phyloP scores from a whole-genome alignment of 192 early-diverging fungal genomes.

The Coemansia sp. region DNA sequence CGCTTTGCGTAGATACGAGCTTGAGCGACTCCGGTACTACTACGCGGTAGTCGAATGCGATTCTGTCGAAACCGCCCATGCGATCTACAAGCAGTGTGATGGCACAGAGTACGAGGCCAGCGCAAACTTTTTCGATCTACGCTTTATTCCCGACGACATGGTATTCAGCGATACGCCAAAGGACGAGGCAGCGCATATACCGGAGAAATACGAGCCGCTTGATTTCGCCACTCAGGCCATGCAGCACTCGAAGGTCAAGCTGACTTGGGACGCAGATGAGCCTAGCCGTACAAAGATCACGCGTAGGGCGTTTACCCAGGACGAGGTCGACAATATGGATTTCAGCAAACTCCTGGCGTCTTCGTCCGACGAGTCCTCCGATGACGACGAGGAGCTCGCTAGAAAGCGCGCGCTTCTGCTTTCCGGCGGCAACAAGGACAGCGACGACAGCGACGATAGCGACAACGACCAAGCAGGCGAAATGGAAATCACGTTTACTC shows the following conservation, averaged over 20 bases:
- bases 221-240: slow-evolving; percentile 78
- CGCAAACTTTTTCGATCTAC: slow-evolving; percentile 90
- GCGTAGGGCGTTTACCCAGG: slow-evolving; percentile 77
- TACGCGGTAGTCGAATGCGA: slow-evolving; percentile 96
- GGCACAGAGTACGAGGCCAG: slow-evolving; percentile 88
- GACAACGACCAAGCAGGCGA: slow-evolving; percentile 60
- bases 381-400: slow-evolving; percentile 55
- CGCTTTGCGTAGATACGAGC: slow-evolving; percentile 84
- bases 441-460: slow-evolving; percentile 28
- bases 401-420: slow-evolving; percentile 47
- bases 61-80: slow-evolving; percentile 72
- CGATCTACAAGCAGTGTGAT: slow-evolving; percentile 81
- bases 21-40: slow-evolving; percentile 86
- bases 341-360: slow-evolving; percentile 86
- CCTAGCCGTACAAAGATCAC: slow-evolving; percentile 76
- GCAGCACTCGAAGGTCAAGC: slow-evolving; percentile 87
- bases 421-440: slow-evolving; percentile 19
- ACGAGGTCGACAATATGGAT: slow-evolving; percentile 88
- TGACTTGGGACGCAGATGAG: slow-evolving; percentile 97
- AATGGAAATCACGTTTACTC: slow-evolving; percentile 95
- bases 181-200: slow-evolving; percentile 58
- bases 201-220: slow-evolving; percentile 66
- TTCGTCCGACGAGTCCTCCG: slow-evolving; percentile 61
- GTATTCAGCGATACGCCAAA: slow-evolving; percentile 72
- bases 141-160: slow-evolving; percentile 91